A percentile compares a stretch with the other conserved stretches of the same genome.
These are phyloP conservation scores for Zygosaccharomyces pseudorouxii DNA, from an alignment of 805 yeast genomes.

Conservation along the genomic window DNA sequence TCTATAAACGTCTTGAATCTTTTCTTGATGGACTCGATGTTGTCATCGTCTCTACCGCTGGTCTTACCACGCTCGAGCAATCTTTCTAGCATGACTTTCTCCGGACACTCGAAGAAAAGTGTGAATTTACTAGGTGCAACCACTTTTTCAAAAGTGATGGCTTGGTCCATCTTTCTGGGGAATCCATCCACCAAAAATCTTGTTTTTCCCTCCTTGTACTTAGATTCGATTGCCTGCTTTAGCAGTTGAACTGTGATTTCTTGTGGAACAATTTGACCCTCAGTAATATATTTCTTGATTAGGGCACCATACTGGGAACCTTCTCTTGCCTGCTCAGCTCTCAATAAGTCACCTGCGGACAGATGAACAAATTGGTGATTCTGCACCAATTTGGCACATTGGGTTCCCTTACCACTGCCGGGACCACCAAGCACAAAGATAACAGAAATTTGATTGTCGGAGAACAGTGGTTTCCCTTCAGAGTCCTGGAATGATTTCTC, in stretches of 20 bases:
- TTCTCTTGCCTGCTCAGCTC: slow-evolving; percentile 83
- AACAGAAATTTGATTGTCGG: slow-evolving; percentile 65
- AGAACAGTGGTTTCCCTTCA: slow-evolving; percentile 43
- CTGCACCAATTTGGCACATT: slow-evolving; percentile 77
- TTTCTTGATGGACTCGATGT: slow-evolving; percentile 83
- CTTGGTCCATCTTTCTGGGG: slow-evolving; percentile 98
- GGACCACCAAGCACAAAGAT: slow-evolving; percentile 95
- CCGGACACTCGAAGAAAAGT: slow-evolving; percentile 78
- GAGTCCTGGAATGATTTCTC: slow-evolving; percentile 10
- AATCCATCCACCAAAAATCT: slow-evolving; percentile 90
- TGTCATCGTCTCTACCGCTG: slow-evolving; percentile 91
- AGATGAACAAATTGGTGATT: slow-evolving; percentile 82
- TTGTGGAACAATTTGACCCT: slow-evolving; percentile 92
- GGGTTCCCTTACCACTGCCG: slow-evolving; percentile 97
- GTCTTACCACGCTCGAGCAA: slow-evolving; percentile 89
- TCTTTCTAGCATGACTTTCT: slow-evolving; percentile 75
- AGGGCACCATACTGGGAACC: slow-evolving; percentile 83
- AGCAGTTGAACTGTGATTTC: slow-evolving; percentile 79
- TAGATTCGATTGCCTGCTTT: slow-evolving; percentile 67
- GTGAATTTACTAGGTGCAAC: slow-evolving; percentile 68
- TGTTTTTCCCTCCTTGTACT: slow-evolving; percentile 44
- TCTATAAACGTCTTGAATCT: slow-evolving; percentile 82
- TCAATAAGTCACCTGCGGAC: slow-evolving; percentile 92
- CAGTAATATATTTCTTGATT: slow-evolving; percentile 77
- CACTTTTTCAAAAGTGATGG: slow-evolving; percentile 80